Evolutionary conservation across 768 basidiomycete genomes (phyloP).

Genomic region (Rhizopogon vinicolor): DNA sequence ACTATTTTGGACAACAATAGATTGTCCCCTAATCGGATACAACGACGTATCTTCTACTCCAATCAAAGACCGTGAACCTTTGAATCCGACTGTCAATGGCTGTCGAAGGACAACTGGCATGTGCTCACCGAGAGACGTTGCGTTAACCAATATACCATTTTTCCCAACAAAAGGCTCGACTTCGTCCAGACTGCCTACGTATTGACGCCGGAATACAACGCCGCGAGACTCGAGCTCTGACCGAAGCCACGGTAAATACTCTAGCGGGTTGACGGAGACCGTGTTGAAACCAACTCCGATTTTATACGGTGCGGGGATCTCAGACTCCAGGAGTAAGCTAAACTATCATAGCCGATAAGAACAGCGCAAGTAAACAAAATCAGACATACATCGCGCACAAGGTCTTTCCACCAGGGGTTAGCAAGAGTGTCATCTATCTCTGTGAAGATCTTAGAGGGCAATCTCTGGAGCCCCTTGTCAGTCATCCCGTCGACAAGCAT

Average conservation of each 20-base stretch:
- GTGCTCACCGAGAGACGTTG: slow-evolving; percentile 45
- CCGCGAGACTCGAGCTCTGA: slow-evolving; percentile 33
- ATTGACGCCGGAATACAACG: slow-evolving; percentile 38
- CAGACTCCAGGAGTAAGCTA: slow-evolving; percentile 29
- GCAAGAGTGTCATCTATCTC: slow-evolving; percentile 12
- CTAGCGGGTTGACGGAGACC: slow-evolving; percentile 43
- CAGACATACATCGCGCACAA: slow-evolving; percentile 33
- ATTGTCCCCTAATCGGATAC: slow-evolving; percentile 80
- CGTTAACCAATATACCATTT: slow-evolving; percentile 45
- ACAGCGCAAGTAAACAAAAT: no score
- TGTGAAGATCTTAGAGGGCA: slow-evolving; percentile 32
- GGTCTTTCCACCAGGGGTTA: slow-evolving; percentile 32
- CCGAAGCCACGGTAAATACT: slow-evolving; percentile 47
- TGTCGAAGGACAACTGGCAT: not conserved
- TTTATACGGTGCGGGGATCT: slow-evolving; percentile 29
- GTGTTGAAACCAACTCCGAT: slow-evolving; percentile 42
- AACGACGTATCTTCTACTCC: slow-evolving; percentile 76
- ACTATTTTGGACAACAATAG: slow-evolving; percentile 70
- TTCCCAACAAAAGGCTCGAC: slow-evolving; percentile 33
- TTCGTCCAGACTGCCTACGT: slow-evolving; percentile 41
- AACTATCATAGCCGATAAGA: not conserved
- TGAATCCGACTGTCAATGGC: not conserved
- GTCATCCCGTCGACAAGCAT: not conserved
- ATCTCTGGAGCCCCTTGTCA: slow-evolving; percentile 19
- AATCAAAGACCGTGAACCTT: slow-evolving; percentile 66